Conservation (phyloP, 2,329 filamentous ascomycete species). For the Aureobasidium zeae region DNA sequence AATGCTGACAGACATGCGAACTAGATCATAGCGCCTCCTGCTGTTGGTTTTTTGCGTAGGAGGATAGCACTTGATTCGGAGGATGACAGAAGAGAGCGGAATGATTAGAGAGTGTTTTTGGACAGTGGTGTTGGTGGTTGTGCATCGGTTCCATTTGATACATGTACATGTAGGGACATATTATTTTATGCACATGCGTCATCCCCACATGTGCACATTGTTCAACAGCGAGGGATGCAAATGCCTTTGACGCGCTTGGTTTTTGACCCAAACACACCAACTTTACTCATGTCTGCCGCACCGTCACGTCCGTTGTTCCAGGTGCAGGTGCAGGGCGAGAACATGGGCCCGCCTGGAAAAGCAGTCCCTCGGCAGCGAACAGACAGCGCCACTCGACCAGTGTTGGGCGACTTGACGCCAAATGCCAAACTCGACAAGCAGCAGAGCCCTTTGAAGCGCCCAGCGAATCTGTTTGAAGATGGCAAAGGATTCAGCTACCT, state of each 20-base stretch:
- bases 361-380: constrained; percentile 2
- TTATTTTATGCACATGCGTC: background rate
- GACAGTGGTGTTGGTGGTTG: background rate
- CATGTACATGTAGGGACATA: constrained; percentile 4
- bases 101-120: background rate
- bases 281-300: constrained; percentile 7
- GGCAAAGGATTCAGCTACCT: constrained; percentile 28
- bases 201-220: constrained; percentile 4
- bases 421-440: constrained; percentile 22
- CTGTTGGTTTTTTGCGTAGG: constrained; percentile 11
- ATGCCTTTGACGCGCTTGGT: constrained; percentile 9
- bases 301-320: constrained; percentile 5
- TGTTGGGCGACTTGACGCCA: constrained; percentile 26
- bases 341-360: constrained; percentile 13
- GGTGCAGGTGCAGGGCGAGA: background rate
- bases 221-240: background rate
- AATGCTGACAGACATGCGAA: too few relatives aligned
- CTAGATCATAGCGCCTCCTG: constrained; percentile 6
- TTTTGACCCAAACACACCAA: background rate
- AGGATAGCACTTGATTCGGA: constrained; percentile 6
- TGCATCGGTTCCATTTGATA: background rate
- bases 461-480: constrained; percentile 25
- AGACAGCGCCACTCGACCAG: constrained; percentile 7
- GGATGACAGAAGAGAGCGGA: background rate
- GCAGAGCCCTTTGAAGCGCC: constrained; percentile 27